A percentile compares a stretch with the other conserved stretches of the same genome.
Conservation (phyloP, 179 eudicot species). For the Vitellaria paradoxa region DNA sequence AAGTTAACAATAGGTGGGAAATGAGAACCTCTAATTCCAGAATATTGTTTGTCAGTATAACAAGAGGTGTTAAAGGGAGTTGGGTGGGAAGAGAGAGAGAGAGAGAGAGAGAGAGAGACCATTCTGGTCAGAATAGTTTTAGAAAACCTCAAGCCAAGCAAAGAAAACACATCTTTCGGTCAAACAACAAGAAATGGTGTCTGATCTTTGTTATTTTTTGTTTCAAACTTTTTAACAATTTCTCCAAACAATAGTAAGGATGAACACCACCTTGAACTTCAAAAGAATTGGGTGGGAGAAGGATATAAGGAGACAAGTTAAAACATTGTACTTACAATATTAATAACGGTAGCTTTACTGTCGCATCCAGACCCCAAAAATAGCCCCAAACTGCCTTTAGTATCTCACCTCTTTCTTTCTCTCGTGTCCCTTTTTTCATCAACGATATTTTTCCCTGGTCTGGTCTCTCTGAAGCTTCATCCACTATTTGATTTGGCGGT, state of each 20-base stretch:
- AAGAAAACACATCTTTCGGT: too few relatives aligned
- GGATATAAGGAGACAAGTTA: slow-evolving; percentile 11
- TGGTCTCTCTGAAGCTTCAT: slow-evolving; percentile 37
- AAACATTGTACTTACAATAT: slow-evolving; percentile 66
- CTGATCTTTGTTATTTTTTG: neutral
- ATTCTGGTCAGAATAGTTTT: neutral
- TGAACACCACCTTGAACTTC: neutral
- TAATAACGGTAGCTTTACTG: slow-evolving; percentile 63
- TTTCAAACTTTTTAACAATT: neutral
- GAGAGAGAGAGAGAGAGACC: neutral
- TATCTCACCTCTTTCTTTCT: slow-evolving; percentile 41
- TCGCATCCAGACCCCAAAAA: slow-evolving; percentile 73
- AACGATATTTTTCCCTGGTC: slow-evolving; percentile 27
- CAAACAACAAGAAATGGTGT: neutral
- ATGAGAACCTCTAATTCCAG: neutral
- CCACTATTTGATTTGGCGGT: slow-evolving; percentile 33
- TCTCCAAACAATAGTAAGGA: neutral
- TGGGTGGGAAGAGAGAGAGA: too few relatives aligned
- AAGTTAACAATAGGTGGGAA: neutral
- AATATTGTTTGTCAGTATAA: neutral
- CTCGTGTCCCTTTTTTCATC: slow-evolving; percentile 26
- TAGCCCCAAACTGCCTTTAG: slow-evolving; percentile 53
- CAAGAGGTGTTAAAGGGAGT: neutral
- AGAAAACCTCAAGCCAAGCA: neutral
- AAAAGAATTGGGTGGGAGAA: neutral